These are phyloP conservation scores for Coemansia sp. DNA, from an alignment of 192 early-diverging fungal genomes.

Conservation along the genomic window DNA sequence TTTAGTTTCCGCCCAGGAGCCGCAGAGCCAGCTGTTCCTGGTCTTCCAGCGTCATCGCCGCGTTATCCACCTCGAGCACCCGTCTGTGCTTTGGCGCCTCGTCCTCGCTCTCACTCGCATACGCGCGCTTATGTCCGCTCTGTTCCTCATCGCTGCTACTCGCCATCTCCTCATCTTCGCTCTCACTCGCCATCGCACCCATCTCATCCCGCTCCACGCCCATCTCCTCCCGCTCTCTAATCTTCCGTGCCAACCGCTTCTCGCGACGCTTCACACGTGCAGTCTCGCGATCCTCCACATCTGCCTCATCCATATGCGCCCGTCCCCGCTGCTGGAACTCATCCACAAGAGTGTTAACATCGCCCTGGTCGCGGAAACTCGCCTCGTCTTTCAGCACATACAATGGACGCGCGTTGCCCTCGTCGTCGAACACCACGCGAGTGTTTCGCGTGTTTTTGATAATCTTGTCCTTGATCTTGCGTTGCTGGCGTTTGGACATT, in stretches of 20 bases:
- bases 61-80: constrained; percentile 40
- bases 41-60: constrained; percentile 45
- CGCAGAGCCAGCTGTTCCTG: constrained; percentile 52
- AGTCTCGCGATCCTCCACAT: constrained; percentile 72
- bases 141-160: not conserved
- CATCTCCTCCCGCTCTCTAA: constrained; percentile 56
- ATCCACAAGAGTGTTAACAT: constrained; percentile 60
- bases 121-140: constrained; percentile 19
- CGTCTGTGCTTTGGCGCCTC: constrained; percentile 8
- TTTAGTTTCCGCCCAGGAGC: constrained; percentile 26
- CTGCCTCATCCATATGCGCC: constrained; percentile 69
- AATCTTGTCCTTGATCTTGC: constrained; percentile 64
- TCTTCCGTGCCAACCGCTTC: constrained; percentile 69
- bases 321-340: constrained; percentile 69
- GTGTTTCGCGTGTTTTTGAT: constrained; percentile 69
- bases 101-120: constrained; percentile 23
- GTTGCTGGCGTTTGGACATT: constrained; percentile 49
- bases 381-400: constrained; percentile 81
- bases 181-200: constrained; percentile 25
- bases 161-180: constrained; percentile 13
- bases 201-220: constrained; percentile 1
- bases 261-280: constrained; percentile 65
- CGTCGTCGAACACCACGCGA: constrained; percentile 91
- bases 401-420: constrained; percentile 71
- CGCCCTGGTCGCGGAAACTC: constrained; percentile 74